Conservation (phyloP, 805 yeast genomes). For the Metschnikowia bowlesiae region DNA sequence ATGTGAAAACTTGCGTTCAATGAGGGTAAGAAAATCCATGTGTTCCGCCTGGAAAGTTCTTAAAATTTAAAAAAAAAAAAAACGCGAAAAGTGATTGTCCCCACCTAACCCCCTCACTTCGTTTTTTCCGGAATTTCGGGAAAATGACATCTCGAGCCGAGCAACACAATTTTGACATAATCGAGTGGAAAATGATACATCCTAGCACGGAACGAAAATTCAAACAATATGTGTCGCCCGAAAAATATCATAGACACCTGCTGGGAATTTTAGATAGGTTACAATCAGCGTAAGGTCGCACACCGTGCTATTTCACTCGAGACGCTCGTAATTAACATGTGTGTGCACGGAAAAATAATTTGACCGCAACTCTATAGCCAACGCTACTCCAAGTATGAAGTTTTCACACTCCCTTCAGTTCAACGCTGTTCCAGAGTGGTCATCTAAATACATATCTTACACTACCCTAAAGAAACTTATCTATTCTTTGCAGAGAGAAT, state of each 20-base stretch:
- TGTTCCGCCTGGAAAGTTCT: background rate
- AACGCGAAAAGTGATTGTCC: background rate
- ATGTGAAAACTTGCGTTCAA: constrained; percentile 3
- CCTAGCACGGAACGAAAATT: background rate
- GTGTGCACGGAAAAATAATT: constrained; percentile 2
- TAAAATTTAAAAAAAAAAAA: background rate
- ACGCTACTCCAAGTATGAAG: constrained; percentile 53
- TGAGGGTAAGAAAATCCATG: constrained; percentile 10
- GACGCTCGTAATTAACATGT: constrained; percentile 1
- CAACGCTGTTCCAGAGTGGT: constrained; percentile 98
- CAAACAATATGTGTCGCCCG: background rate
- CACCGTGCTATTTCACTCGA: background rate
- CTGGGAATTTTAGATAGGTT: background rate
- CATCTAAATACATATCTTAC: constrained; percentile 85
- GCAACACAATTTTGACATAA: background rate
- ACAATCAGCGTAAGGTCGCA: background rate
- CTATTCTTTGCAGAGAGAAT: constrained; percentile 74
- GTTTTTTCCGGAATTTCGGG: background rate
- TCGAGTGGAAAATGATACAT: background rate
- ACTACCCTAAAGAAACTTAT: constrained; percentile 81
- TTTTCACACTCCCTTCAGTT: constrained; percentile 93
- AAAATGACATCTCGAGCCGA: background rate
- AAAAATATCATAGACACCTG: background rate
- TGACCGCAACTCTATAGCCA: background rate
- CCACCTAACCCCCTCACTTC: constrained; percentile 2